phyloP scores from a whole-genome alignment of 2,329 filamentous ascomycete species.

The Rutstroemia sydowiana region DNA sequence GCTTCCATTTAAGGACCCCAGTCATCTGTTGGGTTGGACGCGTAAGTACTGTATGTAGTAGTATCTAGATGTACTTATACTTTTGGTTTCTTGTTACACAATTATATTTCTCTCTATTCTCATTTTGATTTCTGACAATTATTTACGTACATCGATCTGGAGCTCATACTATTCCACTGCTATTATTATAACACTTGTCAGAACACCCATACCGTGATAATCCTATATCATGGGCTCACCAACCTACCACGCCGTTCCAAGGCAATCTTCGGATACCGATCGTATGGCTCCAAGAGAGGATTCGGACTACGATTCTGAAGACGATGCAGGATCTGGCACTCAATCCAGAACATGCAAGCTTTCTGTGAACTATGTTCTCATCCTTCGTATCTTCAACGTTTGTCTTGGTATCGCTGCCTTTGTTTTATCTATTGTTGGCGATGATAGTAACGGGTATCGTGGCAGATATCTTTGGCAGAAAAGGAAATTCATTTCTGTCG shows the following conservation, averaged over 20 bases:
- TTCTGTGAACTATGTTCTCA: not conserved
- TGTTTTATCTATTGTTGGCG: not conserved
- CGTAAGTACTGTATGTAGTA: too few relatives aligned
- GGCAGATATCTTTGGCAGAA: not conserved
- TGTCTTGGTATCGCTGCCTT: not conserved
- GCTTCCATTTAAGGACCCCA: too few relatives aligned
- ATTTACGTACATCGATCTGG: too few relatives aligned
- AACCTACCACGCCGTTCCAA: not conserved
- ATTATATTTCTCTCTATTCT: too few relatives aligned
- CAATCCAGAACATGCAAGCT: not conserved
- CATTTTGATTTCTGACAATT: too few relatives aligned
- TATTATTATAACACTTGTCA: too few relatives aligned
- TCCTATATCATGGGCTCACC: conserved; percentile 3
- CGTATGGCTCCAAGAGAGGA: not conserved
- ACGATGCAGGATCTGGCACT: too few relatives aligned
- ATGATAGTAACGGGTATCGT: not conserved
- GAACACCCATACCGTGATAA: too few relatives aligned
- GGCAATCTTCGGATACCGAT: conserved; percentile 1
- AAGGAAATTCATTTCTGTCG: not conserved
- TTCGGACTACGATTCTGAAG: not conserved
- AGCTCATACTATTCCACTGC: too few relatives aligned
- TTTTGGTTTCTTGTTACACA: too few relatives aligned
- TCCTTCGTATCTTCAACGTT: not conserved
- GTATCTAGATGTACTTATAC: too few relatives aligned
- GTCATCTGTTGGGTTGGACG: too few relatives aligned